Base-by-base conservation (phyloP, 768 basidiomycete genomes). In the Symmetrospora coprosmae region DNA sequence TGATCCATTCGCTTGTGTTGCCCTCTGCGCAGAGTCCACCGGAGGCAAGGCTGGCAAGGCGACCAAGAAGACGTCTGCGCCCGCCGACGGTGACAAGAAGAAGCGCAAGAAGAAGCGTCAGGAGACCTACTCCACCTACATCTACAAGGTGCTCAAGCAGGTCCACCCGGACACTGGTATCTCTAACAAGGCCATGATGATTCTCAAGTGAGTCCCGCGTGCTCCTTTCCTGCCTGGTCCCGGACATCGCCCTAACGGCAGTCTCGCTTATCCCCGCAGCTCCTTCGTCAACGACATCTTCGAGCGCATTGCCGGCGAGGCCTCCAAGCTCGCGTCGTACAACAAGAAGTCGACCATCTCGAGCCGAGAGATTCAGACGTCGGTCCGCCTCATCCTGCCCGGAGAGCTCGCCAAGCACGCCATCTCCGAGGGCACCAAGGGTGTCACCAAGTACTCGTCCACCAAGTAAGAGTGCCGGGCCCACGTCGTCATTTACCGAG, bases 281-380 rank as follows among this genome's bases (percentile, higher is more conserved):
- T 55, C 28, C 50, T 69, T 69, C 66, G 68, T 69, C 50, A 68
- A 68, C 64, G 68, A 69, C 52, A 68, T 75, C 66, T 75, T 75
- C 60, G 75, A 75, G 70, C 71, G 74, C 59, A 74, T 75, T 67
- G 89, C 73, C 43, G 63, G 69, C 43, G 74, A 75, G 66, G 74
- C 74, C 38, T 74, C 73, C 66, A 75, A 92, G 78, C 85, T 97
- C 67, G 91, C 92, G 38, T 79, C 87, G 1, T 96, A 96, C 78
- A 94, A 91, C 66, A 92, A 94, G 79, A 94, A 92, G 76, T 94
- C 91, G 11, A 97, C 92, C 39, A 96, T 97, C 73, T 96, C 91
- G 45, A 96, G 91, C 55, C 88, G 91, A 65, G 91, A 97, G 76
- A 96, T 96, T 68, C 92, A 97, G 74, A 97, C 92, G 37, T 82